phyloP scores from a whole-genome alignment of 768 basidiomycete genomes.

The Daedalea quercina region DNA sequence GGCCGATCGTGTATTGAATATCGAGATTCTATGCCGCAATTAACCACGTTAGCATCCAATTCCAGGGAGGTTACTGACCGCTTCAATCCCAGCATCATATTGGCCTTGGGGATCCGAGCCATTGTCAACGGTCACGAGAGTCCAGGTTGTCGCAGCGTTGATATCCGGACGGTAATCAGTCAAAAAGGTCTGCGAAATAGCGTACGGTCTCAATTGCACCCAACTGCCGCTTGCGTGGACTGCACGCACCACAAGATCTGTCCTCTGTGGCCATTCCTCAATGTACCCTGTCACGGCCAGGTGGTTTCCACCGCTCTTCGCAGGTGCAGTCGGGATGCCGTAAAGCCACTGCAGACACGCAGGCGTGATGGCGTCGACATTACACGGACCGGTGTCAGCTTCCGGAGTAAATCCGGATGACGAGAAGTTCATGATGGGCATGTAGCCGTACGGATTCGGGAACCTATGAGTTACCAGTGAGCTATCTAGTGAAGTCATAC shows the following conservation, averaged over 20 bases:
- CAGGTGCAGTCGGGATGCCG: conserved; percentile 17
- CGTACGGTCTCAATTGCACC: background rate
- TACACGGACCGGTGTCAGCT: conserved; percentile 25
- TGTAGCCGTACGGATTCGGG: conserved; percentile 18
- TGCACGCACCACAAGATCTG: conserved; percentile 25
- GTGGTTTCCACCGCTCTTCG: conserved; percentile 17
- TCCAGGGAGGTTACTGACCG: conserved; percentile 24
- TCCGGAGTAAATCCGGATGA: conserved; percentile 24
- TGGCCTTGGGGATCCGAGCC: conserved; percentile 42
- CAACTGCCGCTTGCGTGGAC: conserved; percentile 34
- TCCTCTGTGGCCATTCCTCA: conserved; percentile 21
- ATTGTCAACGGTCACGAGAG: conserved; percentile 37
- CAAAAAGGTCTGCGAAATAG: conserved; percentile 36
- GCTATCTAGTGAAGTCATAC: background rate
- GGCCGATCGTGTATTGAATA: conserved; percentile 13
- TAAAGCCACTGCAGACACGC: conserved; percentile 26
- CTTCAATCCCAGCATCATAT: conserved; percentile 50
- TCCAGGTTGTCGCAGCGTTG: conserved; percentile 10
- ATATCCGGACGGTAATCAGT: conserved; percentile 9
- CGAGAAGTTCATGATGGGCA: background rate
- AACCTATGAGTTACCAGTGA: background rate
- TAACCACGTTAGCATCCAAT: background rate
- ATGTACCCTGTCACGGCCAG: conserved; percentile 29
- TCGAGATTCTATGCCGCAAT: conserved; percentile 12
- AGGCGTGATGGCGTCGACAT: conserved; percentile 25